Evolutionary conservation across 306 rosid species (phyloP).

Genomic region (Crataegus laevigata): DNA sequence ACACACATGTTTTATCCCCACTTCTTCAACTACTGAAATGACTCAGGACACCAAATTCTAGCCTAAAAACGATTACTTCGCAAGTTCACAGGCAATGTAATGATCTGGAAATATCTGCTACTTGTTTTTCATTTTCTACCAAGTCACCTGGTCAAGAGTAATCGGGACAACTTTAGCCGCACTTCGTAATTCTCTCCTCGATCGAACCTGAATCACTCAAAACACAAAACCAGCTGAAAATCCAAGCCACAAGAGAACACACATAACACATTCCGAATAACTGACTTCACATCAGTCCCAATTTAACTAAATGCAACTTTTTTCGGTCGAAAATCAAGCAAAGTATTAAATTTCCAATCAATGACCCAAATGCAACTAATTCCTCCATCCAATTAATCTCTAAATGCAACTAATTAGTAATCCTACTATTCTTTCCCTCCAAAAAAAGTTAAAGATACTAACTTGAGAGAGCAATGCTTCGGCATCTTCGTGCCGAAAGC

Average conservation of each 20-base stretch:
- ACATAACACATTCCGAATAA: neutral
- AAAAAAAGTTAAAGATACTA: neutral
- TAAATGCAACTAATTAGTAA: neutral
- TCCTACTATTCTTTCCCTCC: neutral
- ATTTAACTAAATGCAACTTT: neutral
- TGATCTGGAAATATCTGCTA: neutral
- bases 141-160: constrained; percentile 79
- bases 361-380: neutral
- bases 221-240: neutral
- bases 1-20: neutral
- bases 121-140: neutral
- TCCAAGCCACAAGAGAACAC: neutral
- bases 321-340: neutral
- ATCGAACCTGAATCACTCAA: constrained; percentile 52
- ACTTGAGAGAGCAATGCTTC: constrained; percentile 90
- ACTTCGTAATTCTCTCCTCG: constrained; percentile 58
- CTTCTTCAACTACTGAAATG: neutral
- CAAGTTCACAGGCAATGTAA: neutral
- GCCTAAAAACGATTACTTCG: neutral
- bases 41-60: neutral
- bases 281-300: neutral
- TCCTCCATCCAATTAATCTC: neutral
- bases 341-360: neutral
- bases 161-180: constrained; percentile 78
- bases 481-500: constrained; percentile 94